phyloP scores from a whole-genome alignment of 768 basidiomycete species.

The Cystofilobasidium capitatum region DNA sequence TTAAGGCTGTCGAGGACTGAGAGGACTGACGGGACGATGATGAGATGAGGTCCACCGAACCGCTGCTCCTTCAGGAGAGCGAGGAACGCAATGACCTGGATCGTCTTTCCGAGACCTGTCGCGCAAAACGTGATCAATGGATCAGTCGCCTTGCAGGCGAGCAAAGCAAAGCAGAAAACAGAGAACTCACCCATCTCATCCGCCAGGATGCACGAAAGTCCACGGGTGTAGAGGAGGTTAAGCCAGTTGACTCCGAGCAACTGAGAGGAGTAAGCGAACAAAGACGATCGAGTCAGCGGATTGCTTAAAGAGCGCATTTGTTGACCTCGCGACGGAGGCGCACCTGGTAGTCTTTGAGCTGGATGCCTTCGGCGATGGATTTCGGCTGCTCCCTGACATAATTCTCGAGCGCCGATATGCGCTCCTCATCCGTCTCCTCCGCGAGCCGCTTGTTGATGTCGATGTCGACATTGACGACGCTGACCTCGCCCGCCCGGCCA shows the following conservation, averaged over 20 bases:
- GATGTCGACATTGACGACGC: slow-evolving; percentile 28
- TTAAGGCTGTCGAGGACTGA: slow-evolving; percentile 16
- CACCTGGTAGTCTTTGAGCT: slow-evolving; percentile 71
- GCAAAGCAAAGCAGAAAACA: slow-evolving; percentile 22
- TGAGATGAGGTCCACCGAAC: slow-evolving; percentile 68
- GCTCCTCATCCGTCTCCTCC: slow-evolving; percentile 19
- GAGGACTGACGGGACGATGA: slow-evolving; percentile 80
- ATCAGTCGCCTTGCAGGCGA: slow-evolving; percentile 2
- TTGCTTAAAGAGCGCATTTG: slow-evolving; percentile 63
- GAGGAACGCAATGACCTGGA: slow-evolving; percentile 96
- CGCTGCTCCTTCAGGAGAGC: slow-evolving; percentile 75
- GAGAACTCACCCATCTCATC: slow-evolving; percentile 86
- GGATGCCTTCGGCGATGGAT: slow-evolving; percentile 55
- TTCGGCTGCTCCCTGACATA: slow-evolving; percentile 70
- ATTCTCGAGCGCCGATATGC: slow-evolving; percentile 39
- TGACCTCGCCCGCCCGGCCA: slow-evolving; percentile 31
- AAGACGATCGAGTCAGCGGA: background rate
- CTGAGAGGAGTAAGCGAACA: slow-evolving; percentile 44
- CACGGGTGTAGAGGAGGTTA: slow-evolving; percentile 67
- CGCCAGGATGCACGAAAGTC: slow-evolving; percentile 86
- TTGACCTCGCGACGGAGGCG: slow-evolving; percentile 67
- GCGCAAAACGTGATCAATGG: background rate
- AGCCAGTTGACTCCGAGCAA: slow-evolving; percentile 97
- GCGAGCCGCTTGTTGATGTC: slow-evolving; percentile 29
- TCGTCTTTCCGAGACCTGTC: slow-evolving; percentile 93